Evolutionary conservation across 306 rosid species (phyloP), one percentile per base, ranked within the genome.

Genomic region (Lablab purpureus): DNA sequence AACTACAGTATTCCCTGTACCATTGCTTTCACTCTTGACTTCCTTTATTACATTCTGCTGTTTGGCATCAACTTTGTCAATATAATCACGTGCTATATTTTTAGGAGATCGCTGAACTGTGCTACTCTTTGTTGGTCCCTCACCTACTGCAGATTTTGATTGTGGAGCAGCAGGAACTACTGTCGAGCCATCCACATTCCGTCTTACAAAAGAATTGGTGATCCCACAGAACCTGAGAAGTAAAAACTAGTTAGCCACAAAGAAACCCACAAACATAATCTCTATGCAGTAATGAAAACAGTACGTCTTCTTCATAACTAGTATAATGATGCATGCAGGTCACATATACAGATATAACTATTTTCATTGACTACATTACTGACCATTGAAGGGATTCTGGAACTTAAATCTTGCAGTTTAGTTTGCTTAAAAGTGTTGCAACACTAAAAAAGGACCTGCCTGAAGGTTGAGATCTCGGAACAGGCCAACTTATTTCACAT

Each of bases 211-310:
- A 81, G 96, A 77, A 83, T 88, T 96, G 75, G 88, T 80, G 76
- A 96, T 88, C 69, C 88, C 92, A 85, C 96, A 87, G 84, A 96
- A 96, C 87, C 99, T 96, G 87, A 74, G 51, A 80, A 74, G 32
- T 49, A 85, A 62, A 64, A 62, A 64, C 85, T 58, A 54, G 74
- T 82, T 41, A 71, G 65, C 49, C 60, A 58, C 41, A 60, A 60
- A 67, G 43, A 55, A 52, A 79, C 70, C 62, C 71, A 52, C 50
- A 64, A 67, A 59, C 45, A 70, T 67, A 55, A 68, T 74, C 73
- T 41, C 32, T 11, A 64, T 4, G 46, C 30, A 10, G n/a, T 14
- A 25, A 79, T 37, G 41, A 28, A 69, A 21, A 76, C 60, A 72
- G 27, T 32, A 32, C 34, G 46, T 71, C 18, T 47, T 30, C 11